Evolutionary conservation across 306 rosid genomes (phyloP).

Genomic region (Casuarina equisetifolia): DNA sequence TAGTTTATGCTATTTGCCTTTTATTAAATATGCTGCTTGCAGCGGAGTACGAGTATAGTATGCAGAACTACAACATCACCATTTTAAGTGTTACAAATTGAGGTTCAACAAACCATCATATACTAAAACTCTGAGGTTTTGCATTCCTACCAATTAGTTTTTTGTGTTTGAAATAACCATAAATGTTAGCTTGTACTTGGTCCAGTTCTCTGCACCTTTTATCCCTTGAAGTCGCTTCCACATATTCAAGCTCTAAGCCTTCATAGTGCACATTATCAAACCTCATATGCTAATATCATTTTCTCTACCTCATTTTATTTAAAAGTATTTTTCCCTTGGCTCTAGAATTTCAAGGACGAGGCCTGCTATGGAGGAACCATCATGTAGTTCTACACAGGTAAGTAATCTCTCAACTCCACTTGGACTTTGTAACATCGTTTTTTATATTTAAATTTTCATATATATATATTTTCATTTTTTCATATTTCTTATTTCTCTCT

Average conservation of each 20-base stretch:
- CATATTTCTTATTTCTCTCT: background rate
- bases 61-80: background rate
- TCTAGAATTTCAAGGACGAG: slow-evolving; percentile 51
- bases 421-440: slow-evolving; percentile 17
- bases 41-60: background rate
- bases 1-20: background rate
- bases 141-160: background rate
- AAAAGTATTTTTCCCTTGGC: slow-evolving; percentile 26
- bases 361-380: slow-evolving; percentile 57
- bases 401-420: slow-evolving; percentile 34
- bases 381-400: slow-evolving; percentile 57
- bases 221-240: slow-evolving; percentile 12
- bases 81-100: background rate
- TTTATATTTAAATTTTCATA: background rate
- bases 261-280: slow-evolving; percentile 18
- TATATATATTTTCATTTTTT: background rate
- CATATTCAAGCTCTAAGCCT: slow-evolving; percentile 15
- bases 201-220: slow-evolving; percentile 18
- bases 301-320: background rate
- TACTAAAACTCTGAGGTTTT: background rate
- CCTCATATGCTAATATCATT: slow-evolving; percentile 13
- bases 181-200: slow-evolving; percentile 17
- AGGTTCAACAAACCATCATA: background rate
- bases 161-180: slow-evolving; percentile 13
- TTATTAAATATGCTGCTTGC: background rate